Evolutionary conservation across 805 yeast genomes (phyloP).

Genomic region (Ogataea degrootiae): DNA sequence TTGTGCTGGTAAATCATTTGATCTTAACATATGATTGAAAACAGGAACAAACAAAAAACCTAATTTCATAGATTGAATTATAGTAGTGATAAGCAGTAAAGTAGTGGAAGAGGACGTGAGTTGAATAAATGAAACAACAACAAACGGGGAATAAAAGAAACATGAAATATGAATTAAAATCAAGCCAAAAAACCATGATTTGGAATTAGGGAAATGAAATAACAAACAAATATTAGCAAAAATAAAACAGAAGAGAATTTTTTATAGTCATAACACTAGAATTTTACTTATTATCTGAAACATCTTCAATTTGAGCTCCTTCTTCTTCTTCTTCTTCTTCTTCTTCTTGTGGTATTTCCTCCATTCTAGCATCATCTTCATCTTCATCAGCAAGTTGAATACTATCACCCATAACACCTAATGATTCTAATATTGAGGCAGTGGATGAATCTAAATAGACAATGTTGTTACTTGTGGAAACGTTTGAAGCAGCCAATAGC

Average conservation of each 20-base stretch:
- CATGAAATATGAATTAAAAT: too few species aligned
- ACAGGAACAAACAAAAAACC: too few species aligned
- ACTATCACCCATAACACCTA: slow-evolving; percentile 36
- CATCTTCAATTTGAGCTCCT: background rate
- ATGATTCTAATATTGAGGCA: slow-evolving; percentile 54
- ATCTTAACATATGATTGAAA: too few species aligned
- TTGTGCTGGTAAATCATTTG: too few species aligned
- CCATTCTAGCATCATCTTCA: slow-evolving; percentile 23
- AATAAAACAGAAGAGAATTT: background rate
- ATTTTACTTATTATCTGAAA: background rate
- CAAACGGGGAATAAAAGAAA: too few species aligned
- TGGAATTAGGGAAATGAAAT: too few species aligned
- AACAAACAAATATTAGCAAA: background rate
- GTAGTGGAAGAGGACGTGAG: too few species aligned
- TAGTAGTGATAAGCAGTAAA: too few species aligned
- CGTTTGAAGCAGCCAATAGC: slow-evolving; percentile 36
- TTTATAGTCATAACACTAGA: too few species aligned
- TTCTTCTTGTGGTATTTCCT: slow-evolving; percentile 12
- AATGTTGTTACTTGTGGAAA: slow-evolving; percentile 58
- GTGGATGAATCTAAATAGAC: slow-evolving; percentile 62
- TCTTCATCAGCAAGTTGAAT: slow-evolving; percentile 24
- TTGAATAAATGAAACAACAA: too few species aligned
- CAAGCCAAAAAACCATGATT: too few species aligned
- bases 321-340: slow-evolving; percentile 4
- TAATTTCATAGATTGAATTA: too few species aligned